Evolutionary conservation across 805 yeast genomes (phyloP).

Genomic region (Saccharomycopsis capsularis): DNA sequence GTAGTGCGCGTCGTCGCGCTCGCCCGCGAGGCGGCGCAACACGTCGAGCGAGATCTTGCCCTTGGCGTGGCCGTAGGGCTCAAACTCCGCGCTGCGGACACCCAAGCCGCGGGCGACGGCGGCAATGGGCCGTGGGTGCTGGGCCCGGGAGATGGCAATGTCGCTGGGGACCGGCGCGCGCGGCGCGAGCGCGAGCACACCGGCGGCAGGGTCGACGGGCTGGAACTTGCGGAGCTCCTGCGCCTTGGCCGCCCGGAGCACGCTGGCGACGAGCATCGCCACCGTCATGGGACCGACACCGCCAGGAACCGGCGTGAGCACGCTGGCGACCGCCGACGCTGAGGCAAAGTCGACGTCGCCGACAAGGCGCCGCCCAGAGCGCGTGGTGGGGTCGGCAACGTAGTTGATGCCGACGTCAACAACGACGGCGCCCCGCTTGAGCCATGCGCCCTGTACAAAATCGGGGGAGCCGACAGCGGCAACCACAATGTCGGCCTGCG

Average conservation of each 20-base stretch:
- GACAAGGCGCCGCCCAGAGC: conserved; percentile 77
- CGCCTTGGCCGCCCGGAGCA: conserved; percentile 65
- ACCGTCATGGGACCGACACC: conserved; percentile 99
- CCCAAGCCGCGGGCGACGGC: conserved; percentile 77
- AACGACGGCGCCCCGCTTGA: conserved; percentile 77
- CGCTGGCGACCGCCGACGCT: conserved; percentile 55
- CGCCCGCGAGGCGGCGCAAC: conserved; percentile 56
- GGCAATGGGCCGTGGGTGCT: conserved; percentile 75
- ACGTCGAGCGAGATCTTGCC: conserved; percentile 70
- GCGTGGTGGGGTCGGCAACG: conserved; percentile 64
- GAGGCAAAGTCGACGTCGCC: conserved; percentile 88
- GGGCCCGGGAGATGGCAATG: conserved; percentile 81
- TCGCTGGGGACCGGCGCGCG: conserved; percentile 78
- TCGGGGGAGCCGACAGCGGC: conserved; percentile 88
- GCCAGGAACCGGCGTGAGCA: conserved; percentile 95
- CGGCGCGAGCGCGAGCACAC: conserved; percentile 36
- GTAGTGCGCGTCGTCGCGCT: conserved; percentile 70
- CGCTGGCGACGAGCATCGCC: conserved; percentile 86
- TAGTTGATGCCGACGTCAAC: conserved; percentile 95
- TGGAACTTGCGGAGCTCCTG: conserved; percentile 33
- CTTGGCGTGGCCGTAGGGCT: conserved; percentile 82
- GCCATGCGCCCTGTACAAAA: conserved; percentile 80
- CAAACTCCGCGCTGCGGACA: conserved; percentile 69
- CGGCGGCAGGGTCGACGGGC: conserved; percentile 54
- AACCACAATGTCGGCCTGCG: conserved; percentile 77